Conservation (phyloP, 176 grass and related monocot genomes). For the Eragrostis curvula region DNA sequence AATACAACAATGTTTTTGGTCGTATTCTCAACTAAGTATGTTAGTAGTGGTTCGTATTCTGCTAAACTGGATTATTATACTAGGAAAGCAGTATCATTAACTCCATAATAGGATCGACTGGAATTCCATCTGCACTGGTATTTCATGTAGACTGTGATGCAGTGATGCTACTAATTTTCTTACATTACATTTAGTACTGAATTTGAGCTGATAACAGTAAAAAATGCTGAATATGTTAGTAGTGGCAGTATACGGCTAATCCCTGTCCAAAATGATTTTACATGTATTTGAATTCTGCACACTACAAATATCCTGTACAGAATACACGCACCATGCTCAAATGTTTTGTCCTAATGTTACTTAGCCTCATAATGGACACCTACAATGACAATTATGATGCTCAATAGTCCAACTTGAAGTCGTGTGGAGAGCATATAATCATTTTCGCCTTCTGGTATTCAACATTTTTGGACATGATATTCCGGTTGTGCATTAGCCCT, state of each 20-base stretch:
- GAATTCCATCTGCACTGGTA: constrained; percentile 20
- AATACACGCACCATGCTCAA: not conserved
- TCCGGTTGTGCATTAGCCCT: not conserved
- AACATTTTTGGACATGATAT: not conserved
- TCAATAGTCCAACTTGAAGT: not conserved
- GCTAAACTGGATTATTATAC: not conserved
- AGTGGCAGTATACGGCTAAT: not conserved
- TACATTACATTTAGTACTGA: not conserved
- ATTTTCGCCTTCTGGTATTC: not conserved
- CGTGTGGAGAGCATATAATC: not conserved
- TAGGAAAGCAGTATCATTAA: not conserved
- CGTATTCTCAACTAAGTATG: not conserved
- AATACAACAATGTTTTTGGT: not conserved
- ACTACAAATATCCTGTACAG: not conserved
- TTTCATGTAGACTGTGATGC: constrained; percentile 35
- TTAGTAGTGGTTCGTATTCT: not conserved
- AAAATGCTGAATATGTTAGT: no score
- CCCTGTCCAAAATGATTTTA: not conserved
- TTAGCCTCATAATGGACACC: not conserved
- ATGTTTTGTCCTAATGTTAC: not conserved
- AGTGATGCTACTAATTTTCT: not conserved
- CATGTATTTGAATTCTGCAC: not conserved
- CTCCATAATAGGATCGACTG: not conserved
- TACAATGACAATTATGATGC: not conserved
- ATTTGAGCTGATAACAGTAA: not conserved